Base-by-base conservation (phyloP, 441 rosid species). In the Pelargonium citronellum region DNA sequence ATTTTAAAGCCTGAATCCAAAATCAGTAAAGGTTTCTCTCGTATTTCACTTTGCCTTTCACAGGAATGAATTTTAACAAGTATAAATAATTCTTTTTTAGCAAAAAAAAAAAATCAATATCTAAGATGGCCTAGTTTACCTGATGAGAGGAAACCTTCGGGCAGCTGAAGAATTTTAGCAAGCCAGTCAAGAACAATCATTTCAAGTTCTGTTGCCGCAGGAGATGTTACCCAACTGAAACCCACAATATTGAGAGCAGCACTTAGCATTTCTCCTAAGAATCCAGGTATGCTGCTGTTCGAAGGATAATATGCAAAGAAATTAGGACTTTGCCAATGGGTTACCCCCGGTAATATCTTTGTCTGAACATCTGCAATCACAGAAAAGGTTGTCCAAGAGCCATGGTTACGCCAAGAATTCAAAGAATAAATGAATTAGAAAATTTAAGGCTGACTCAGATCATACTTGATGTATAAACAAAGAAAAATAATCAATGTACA, bases 251-350 rank as follows among this genome's bases (percentile, higher is more conserved):
- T 87, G 15, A 92, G 73, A 79, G 91, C 96, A 69, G 92, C 87
- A 47, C 83, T 87, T 24, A 92, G 90, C 97, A 92, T 92, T 79
- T 91, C 96, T 62, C 96, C 98, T 79, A 92, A 69, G 73, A 92
- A 89, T 39, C 96, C 96, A 0, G 94, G 96, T 41, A 89, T 80
- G 49, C 97, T 92, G 47, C 91, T 81, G 64, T 86, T 92, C 5
- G 97, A 79, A 67, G 96, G 92, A 75, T 70, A 89, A 73, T 90
- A 92, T 0, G 92, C 96, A 65, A 91, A 92, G 68, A 71, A 89
- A 67, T 83, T 86, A 2, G 97, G 97, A 66, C 91, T 92, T 77
- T 87, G 94, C 98, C 98, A 92, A 70, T 92, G 97, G 10, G 98
- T 91, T 68, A 86, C 77, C 68, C 98, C 96, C 1, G 96, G 96